Percentiles rank a stretch among this genome's conserved stretches.
These are phyloP conservation scores for Tolypocladium paradoxum DNA, from an alignment of 2,329 filamentous ascomycete species.

Conservation along the genomic window DNA sequence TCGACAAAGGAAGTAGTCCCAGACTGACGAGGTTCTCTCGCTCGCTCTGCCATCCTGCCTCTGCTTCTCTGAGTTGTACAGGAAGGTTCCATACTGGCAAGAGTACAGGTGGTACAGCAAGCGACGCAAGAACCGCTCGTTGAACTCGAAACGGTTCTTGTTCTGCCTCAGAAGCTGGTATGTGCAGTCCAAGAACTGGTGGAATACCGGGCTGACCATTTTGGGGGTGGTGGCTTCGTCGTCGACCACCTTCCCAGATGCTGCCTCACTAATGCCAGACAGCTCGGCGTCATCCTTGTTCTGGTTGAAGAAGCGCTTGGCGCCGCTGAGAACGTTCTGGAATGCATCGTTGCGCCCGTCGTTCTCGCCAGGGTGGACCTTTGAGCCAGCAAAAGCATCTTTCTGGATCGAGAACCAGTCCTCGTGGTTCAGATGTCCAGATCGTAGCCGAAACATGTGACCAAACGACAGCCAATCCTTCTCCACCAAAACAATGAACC, in stretches of 20 bases:
- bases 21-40: constrained; percentile 75
- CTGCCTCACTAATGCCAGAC: constrained; percentile 34
- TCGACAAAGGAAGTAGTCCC: constrained; percentile 87
- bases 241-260: constrained; percentile 30
- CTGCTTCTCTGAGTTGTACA: constrained; percentile 91
- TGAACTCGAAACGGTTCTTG: constrained; percentile 88
- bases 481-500: constrained; percentile 88
- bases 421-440: constrained; percentile 76
- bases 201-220: constrained; percentile 91
- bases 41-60: constrained; percentile 58
- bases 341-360: constrained; percentile 62
- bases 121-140: constrained; percentile 81
- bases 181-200: constrained; percentile 91
- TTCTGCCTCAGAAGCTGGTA: constrained; percentile 83
- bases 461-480: constrained; percentile 98
- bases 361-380: constrained; percentile 50
- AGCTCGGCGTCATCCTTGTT: constrained; percentile 50
- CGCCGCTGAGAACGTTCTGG: constrained; percentile 78
- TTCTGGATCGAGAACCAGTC: constrained; percentile 90
- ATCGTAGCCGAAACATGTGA: constrained; percentile 93
- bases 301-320: constrained; percentile 81
- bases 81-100: constrained; percentile 92
- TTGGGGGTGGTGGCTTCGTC: constrained; percentile 67
- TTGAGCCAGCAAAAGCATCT: constrained; percentile 58
- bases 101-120: constrained; percentile 90